Evolutionary conservation across 345 rosid genomes (phyloP), one percentile per base, ranked within the genome.

Genomic region (Salix arbutifolia): DNA sequence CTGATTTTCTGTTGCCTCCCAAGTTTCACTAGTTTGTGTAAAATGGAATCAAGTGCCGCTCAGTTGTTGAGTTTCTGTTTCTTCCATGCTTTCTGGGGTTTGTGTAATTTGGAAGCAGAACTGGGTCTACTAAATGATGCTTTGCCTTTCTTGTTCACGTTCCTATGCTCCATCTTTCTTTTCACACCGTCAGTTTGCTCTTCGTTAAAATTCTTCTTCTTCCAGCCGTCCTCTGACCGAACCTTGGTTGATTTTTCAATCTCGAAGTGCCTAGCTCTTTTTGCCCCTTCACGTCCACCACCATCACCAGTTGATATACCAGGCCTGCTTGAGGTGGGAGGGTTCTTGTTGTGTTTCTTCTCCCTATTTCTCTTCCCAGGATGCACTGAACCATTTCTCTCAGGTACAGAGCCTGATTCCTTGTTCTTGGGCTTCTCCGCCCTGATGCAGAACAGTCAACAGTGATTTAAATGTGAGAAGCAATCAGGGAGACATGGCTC

Each of bases 361-460:
- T 53, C 74, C 77, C 81, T 64, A 68, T 73, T 52, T 74, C 84
- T 77, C 74, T 77, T 81, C 37, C 31, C 69, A 12, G 44, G 46
- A 60, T 71, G 74, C 48, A 30, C 25, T 10, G 75, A 77, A 38
- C 68, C 67, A 3, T 50, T 65, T 23, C 60, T 50, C 5, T 28
- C 42, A 5, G 73, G 28, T 6, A 23, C 50, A 52, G 40, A 56
- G 38, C 65, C 72, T n/a, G 17, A 75, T 65, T 74, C 75, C 67
- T 79, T 74, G 61, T 21, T 68, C 68, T 76, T 83, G 75, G 74
- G 58, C 68, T 79, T 84, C 38, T 42, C 75, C 19, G 64, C 38
- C 84, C 88, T 82, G 44, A 70, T 40, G 40, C 25, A 11, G 28
- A 31, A 69, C 21, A 48, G 53, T 79, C 46, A 67, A 75, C 7